phyloP scores from a whole-genome alignment of 2,329 filamentous ascomycete species.

The Pestalotiopsis fici region DNA sequence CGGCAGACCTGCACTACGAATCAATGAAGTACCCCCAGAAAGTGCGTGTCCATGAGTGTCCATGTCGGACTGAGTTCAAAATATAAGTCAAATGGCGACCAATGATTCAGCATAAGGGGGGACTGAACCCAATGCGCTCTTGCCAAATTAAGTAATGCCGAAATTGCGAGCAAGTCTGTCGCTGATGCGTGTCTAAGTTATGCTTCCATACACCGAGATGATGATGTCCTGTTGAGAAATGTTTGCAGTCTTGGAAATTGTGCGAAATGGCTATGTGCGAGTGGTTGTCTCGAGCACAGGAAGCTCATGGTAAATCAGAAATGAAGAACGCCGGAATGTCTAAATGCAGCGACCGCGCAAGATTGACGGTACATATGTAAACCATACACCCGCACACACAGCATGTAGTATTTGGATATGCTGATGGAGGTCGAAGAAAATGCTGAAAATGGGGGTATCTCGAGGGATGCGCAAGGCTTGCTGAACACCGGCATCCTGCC shows the following conservation, averaged over 20 bases:
- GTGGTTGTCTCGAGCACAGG: not conserved
- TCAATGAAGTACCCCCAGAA: not conserved
- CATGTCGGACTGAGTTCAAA: too few species aligned
- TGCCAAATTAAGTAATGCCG: not conserved
- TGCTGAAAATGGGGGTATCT: slow-evolving; percentile 24
- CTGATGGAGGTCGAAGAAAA: not conserved
- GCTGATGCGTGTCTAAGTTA: not conserved
- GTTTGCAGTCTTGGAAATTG: not conserved
- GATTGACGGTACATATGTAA: not conserved
- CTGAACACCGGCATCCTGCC: slow-evolving; percentile 8
- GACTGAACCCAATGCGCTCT: not conserved
- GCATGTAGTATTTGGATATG: not conserved
- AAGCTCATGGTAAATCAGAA: not conserved
- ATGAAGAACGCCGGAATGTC: not conserved
- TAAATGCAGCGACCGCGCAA: not conserved
- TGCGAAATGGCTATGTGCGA: not conserved
- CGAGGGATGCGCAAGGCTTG: slow-evolving; percentile 12
- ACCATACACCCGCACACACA: too few species aligned
- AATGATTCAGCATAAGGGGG: not conserved
- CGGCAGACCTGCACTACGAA: not conserved
- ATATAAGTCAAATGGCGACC: too few species aligned
- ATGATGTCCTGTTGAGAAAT: not conserved
- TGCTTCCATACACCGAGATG: not conserved
- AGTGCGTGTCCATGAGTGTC: not conserved
- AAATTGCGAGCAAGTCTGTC: not conserved